phyloP scores from a whole-genome alignment of 2,329 filamentous ascomycete species.

The Fusarium redolens region DNA sequence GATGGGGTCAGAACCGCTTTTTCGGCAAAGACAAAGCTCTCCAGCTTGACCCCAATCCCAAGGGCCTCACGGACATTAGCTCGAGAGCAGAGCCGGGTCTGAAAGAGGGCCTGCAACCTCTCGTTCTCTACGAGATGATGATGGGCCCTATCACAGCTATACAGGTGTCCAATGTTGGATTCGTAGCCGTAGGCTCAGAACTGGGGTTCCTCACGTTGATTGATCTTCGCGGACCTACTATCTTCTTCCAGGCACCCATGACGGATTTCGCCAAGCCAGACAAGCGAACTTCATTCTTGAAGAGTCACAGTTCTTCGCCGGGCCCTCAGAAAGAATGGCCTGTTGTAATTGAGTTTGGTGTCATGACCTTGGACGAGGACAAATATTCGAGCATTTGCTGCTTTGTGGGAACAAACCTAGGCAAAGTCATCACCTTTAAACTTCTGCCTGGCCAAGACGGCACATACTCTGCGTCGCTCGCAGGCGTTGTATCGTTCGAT shows the following conservation, averaged over 20 bases:
- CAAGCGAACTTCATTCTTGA: conserved; percentile 79
- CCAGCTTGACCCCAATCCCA: conserved; percentile 69
- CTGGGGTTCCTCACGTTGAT: conserved; percentile 83
- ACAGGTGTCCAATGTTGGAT: conserved; percentile 91
- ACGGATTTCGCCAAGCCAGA: conserved; percentile 80
- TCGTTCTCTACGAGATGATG: conserved; percentile 83
- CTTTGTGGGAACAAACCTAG: conserved; percentile 88
- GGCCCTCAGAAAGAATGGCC: conserved; percentile 74
- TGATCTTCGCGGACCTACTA: conserved; percentile 85
- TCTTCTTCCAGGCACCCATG: conserved; percentile 82
- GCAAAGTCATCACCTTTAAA: conserved; percentile 90
- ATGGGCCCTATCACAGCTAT: conserved; percentile 83
- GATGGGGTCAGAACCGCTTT: conserved; percentile 85
- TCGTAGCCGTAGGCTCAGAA: conserved; percentile 88
- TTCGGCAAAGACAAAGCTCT: conserved; percentile 70
- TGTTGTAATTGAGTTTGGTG: conserved; percentile 87
- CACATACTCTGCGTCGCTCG: conserved; percentile 75
- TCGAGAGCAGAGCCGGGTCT: conserved; percentile 77
- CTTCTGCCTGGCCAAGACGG: conserved; percentile 79
- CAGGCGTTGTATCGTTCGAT: conserved; percentile 74
- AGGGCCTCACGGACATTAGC: conserved; percentile 79
- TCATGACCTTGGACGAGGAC: conserved; percentile 93
- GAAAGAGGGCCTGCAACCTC: conserved; percentile 84
- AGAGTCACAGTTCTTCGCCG: conserved; percentile 51
- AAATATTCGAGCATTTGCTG: conserved; percentile 94